These are phyloP conservation scores for Solanum neorickii DNA, from an alignment of 257 asterid genomes.

Conservation along the genomic window DNA sequence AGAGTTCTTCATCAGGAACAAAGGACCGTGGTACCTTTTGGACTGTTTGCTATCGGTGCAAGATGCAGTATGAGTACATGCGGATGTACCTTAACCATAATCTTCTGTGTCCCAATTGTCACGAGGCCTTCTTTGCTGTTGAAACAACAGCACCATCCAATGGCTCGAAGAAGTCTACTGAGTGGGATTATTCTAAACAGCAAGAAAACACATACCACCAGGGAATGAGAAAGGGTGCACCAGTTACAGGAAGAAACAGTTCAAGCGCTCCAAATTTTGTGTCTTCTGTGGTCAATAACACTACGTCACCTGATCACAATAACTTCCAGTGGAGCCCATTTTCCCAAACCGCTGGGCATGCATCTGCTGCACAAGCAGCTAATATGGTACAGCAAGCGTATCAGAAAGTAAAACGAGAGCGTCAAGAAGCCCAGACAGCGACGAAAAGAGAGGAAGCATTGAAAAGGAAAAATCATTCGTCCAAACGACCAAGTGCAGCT, in stretches of 20 bases:
- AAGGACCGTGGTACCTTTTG: slow-evolving; percentile 50
- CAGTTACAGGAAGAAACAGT: slow-evolving; percentile 9
- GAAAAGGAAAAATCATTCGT: slow-evolving; percentile 27
- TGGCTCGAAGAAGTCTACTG: slow-evolving; percentile 19
- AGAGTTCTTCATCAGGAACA: slow-evolving; percentile 22
- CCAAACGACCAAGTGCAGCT: slow-evolving; percentile 27
- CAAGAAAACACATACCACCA: slow-evolving; percentile 19
- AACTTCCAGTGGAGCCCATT: slow-evolving; percentile 63
- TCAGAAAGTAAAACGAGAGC: slow-evolving; percentile 62
- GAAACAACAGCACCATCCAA: slow-evolving; percentile 51
- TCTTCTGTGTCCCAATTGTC: slow-evolving; percentile 76
- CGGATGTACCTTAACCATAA: slow-evolving; percentile 60
- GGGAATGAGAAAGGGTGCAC: neutral
- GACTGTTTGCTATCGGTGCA: slow-evolving; percentile 70
- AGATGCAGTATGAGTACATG: slow-evolving; percentile 75
- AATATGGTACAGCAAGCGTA: slow-evolving; percentile 64
- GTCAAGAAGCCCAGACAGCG: slow-evolving; percentile 65
- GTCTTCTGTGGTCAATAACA: neutral
- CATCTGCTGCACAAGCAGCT: slow-evolving; percentile 57
- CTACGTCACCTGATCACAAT: neutral
- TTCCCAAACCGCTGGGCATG: slow-evolving; percentile 33
- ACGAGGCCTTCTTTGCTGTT: slow-evolving; percentile 60
- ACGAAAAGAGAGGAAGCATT: slow-evolving; percentile 41
- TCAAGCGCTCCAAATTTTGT: slow-evolving; percentile 9
- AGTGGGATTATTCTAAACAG: slow-evolving; percentile 9